Evolutionary conservation across 2,329 filamentous ascomycete genomes (phyloP).

Genomic region (Graphilbum sp.): DNA sequence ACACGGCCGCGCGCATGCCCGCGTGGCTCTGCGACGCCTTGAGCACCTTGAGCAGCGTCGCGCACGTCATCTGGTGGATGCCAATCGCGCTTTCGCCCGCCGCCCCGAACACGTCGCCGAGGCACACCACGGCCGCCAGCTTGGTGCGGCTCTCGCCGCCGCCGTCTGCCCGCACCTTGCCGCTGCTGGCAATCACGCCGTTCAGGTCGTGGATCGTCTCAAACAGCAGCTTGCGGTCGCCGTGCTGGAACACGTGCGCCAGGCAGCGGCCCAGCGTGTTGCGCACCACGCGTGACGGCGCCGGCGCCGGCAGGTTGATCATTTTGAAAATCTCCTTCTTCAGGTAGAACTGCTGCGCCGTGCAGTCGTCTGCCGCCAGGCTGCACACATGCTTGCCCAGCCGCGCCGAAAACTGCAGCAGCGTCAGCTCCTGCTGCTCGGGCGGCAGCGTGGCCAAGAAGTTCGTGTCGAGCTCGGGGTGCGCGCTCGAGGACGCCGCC

Average conservation of each 20-base stretch:
- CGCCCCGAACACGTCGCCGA: conserved; percentile 80
- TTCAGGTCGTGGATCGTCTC: conserved; percentile 87
- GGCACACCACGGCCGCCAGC: conserved; percentile 72
- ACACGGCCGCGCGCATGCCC: conserved; percentile 64
- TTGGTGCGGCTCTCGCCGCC: conserved; percentile 39
- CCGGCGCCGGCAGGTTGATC: conserved; percentile 63
- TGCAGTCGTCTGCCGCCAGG: conserved; percentile 64
- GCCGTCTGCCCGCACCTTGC: conserved; percentile 53
- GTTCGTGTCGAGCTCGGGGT: conserved; percentile 70
- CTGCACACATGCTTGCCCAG: conserved; percentile 64
- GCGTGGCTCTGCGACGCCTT: conserved; percentile 68
- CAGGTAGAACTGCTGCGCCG: conserved; percentile 75
- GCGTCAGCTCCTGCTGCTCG: conserved; percentile 90
- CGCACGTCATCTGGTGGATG: conserved; percentile 58
- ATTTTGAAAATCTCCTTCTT: conserved; percentile 93
- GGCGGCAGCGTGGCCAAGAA: conserved; percentile 81
- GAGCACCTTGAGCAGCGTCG: conserved; percentile 58
- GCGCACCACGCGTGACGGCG: conserved; percentile 74
- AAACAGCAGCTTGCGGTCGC: conserved; percentile 81
- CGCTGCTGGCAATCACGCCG: conserved; percentile 43
- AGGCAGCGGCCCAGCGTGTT: conserved; percentile 80
- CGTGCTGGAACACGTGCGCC: conserved; percentile 64
- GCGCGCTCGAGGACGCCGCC: conserved; percentile 26
- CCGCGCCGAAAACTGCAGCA: conserved; percentile 74
- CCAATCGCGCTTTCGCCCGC: conserved; percentile 87